These are phyloP conservation scores for Sporothrix inflata DNA, from an alignment of 2,329 filamentous ascomycete genomes.

Conservation along the genomic window DNA sequence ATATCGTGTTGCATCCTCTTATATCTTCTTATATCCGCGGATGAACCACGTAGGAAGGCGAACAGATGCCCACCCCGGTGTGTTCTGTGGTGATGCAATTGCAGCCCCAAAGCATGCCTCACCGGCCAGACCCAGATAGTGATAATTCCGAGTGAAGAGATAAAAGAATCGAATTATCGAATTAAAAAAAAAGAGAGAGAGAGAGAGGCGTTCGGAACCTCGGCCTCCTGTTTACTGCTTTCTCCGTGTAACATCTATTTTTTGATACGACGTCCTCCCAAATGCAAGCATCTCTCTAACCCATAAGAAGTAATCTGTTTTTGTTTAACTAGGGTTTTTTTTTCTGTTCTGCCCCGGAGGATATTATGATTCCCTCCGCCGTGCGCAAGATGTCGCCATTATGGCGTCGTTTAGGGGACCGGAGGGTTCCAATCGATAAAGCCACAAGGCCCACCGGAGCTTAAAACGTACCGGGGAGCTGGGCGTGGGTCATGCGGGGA, in stretches of 20 bases:
- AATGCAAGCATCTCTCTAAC: background rate
- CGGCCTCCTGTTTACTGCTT: background rate
- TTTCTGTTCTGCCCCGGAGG: slow-evolving; percentile 18
- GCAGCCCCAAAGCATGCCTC: slow-evolving; percentile 32
- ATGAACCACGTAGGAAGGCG: background rate
- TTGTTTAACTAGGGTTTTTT: background rate
- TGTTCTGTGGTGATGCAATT: slow-evolving; percentile 19
- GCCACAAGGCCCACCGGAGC: too few species aligned
- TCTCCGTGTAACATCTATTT: background rate
- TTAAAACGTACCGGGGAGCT: too few species aligned
- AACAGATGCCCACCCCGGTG: background rate
- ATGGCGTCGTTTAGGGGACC: slow-evolving; percentile 24
- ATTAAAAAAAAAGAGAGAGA: background rate
- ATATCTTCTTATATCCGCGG: background rate
- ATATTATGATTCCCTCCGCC: slow-evolving; percentile 29
- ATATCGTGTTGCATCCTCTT: background rate
- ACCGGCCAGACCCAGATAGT: slow-evolving; percentile 21
- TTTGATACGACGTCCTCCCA: background rate
- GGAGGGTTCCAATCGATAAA: slow-evolving; percentile 12
- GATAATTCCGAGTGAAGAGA: background rate
- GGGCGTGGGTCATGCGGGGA: too few species aligned
- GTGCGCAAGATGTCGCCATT: slow-evolving; percentile 33
- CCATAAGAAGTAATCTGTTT: background rate
- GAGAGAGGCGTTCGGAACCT: background rate
- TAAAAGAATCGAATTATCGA: background rate